A percentile compares a stretch with the other conserved stretches of the same genome.
Conservation (phyloP, 139 green algal genomes). For the Nannochloris sp. region DNA sequence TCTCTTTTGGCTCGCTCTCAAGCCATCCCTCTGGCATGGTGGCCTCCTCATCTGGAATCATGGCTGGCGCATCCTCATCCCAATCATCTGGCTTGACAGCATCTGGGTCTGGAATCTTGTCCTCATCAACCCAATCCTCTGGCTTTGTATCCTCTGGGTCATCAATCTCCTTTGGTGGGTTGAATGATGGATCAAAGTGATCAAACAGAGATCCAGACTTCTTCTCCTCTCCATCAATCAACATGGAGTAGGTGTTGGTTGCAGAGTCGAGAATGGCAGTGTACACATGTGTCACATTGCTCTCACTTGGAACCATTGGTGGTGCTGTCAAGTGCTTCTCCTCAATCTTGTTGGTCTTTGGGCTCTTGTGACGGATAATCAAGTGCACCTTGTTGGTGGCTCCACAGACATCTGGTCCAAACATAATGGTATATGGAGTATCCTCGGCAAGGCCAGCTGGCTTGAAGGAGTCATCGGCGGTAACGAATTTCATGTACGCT, state of each 20-base stretch:
- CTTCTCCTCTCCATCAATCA: constrained; percentile 67
- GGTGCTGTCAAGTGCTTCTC: constrained; percentile 84
- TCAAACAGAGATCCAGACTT: constrained; percentile 51
- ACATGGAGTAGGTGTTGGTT: constrained; percentile 64
- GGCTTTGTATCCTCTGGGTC: constrained; percentile 81
- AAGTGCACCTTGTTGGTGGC: constrained; percentile 79
- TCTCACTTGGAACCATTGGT: constrained; percentile 41
- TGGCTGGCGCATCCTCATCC: constrained; percentile 65
- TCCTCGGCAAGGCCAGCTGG: constrained; percentile 50
- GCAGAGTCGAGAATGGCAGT: constrained; percentile 59
- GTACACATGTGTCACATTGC: constrained; percentile 64
- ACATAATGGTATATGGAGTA: constrained; percentile 97
- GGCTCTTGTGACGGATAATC: constrained; percentile 74
- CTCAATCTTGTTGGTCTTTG: constrained; percentile 76
- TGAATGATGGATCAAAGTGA: constrained; percentile 69
- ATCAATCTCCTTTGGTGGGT: constrained; percentile 66
- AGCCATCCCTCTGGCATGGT: constrained; percentile 84
- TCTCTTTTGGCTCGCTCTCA: constrained; percentile 71
- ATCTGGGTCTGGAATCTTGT: constrained; percentile 68
- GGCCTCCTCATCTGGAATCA: constrained; percentile 68
- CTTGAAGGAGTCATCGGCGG: constrained; percentile 39
- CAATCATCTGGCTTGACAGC: constrained; percentile 81
- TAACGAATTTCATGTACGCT: constrained; percentile 89
- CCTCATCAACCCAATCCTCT: constrained; percentile 63
- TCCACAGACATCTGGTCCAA: constrained; percentile 97